Conservation (phyloP, 345 rosid genomes). For the Eucalyptus microcorys region DNA sequence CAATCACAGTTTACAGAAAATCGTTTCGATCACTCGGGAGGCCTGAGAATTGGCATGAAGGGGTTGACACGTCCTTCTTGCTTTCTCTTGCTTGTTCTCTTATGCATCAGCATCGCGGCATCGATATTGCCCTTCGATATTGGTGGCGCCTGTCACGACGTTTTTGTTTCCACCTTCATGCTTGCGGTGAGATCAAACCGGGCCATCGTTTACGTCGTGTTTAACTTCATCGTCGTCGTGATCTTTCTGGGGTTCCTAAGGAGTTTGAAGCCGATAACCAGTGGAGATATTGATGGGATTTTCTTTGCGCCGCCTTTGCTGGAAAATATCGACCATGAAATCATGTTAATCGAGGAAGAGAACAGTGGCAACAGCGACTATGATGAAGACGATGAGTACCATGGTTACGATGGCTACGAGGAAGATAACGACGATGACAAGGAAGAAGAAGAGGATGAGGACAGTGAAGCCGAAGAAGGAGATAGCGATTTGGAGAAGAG, state of each 20-base stretch:
- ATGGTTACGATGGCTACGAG: background rate
- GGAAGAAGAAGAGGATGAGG: background rate
- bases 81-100: background rate
- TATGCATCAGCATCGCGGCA: background rate
- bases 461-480: background rate
- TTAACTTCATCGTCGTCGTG: background rate
- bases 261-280: background rate
- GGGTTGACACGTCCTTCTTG: background rate
- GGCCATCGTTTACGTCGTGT: background rate
- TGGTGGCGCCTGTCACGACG: background rate
- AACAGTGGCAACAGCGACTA: background rate
- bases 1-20: background rate
- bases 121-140: background rate
- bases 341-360: background rate
- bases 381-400: background rate
- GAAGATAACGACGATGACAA: background rate
- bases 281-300: background rate
- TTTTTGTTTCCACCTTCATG: background rate
- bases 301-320: background rate
- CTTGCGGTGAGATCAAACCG: background rate
- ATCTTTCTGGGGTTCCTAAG: background rate
- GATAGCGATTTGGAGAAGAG: background rate
- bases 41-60: background rate
- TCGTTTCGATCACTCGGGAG: background rate
- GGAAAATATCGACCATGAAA: background rate